Evolutionary conservation across 805 yeast species (phyloP).

Genomic region (Babjeviella inositovora): DNA sequence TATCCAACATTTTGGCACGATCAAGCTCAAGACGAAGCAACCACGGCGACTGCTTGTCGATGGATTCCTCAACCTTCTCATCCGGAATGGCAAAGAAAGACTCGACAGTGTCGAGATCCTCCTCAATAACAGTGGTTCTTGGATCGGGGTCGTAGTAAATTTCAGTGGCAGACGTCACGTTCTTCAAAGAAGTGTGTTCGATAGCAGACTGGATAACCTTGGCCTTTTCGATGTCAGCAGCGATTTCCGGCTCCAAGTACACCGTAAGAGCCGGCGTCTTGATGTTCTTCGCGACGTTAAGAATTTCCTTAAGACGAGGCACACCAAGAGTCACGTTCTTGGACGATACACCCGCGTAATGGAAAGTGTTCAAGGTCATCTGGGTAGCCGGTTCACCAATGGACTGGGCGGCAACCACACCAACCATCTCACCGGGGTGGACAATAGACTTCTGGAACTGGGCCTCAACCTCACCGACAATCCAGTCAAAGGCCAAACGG

Average conservation of each 20-base stretch:
- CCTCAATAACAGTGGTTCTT: conserved; percentile 88
- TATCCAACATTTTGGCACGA: conserved; percentile 97
- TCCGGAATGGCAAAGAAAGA: conserved; percentile 96
- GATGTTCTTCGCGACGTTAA: conserved; percentile 95
- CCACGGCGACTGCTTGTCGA: conserved; percentile 98
- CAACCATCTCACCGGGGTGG: conserved; percentile 98
- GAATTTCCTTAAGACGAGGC: conserved; percentile 94
- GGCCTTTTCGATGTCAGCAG: conserved; percentile 84
- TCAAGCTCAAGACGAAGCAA: conserved; percentile 88
- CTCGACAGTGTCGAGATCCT: conserved; percentile 93
- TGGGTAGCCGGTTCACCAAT: conserved; percentile 98
- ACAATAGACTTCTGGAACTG: conserved; percentile 87
- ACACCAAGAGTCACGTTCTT: conserved; percentile 95
- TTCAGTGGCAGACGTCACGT: conserved; percentile 95
- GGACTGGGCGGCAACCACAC: conserved; percentile 94
- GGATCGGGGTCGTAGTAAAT: conserved; percentile 98
- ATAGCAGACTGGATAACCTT: conserved; percentile 92
- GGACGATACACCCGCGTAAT: conserved; percentile 94
- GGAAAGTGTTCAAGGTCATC: conserved; percentile 95
- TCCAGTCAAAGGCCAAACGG: conserved; percentile 89
- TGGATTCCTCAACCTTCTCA: conserved; percentile 86
- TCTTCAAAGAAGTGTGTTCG: conserved; percentile 88
- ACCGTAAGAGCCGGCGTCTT: conserved; percentile 99
- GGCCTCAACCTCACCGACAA: conserved; percentile 81
- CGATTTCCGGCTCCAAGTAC: conserved; percentile 67